Evolutionary conservation across 352 stramenopile genomes (phyloP), one percentile per base, ranked within the genome.

Genomic region (Phytophthora melonis): DNA sequence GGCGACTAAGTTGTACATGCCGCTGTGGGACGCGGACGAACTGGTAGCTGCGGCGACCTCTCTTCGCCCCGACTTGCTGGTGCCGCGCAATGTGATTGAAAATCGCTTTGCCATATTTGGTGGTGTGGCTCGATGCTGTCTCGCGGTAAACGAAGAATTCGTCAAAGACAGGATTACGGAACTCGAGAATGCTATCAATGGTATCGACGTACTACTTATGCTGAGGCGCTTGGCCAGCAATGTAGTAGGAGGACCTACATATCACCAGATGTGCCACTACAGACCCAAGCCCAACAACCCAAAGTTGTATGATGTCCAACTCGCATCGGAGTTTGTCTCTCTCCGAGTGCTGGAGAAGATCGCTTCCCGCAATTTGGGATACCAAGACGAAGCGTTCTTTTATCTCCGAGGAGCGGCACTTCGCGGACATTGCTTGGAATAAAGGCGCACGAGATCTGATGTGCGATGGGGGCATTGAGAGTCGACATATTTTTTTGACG

Each of bases 321-420:
- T 52, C 19, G 56, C 34, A 19, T 63, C 56, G 19, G 25, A 34
- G 5, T 63, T 63, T 52, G 34, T 53, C 14, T 50, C 56, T 25
- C 36, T 41, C 39, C 34, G 57, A 23, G 36, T 63, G 39, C 9
- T 63, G 39, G 39, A 63, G 57, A 53, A 54, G 39, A 63, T 63
- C 14, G 39, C 7, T 41, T 39, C 21, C 3, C 10, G 10, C 13
- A 34, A 34, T 34, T 34, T 34, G 3, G 30, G 7, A 34, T 34
- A 34, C 30, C 30, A 34, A 34, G 30, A 34, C 7, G 7, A 34
- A 34, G 30, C 7, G 30, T 34, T 34, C 7, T 34, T 34, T 34
- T 34, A 34, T 34, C 30, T 34, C 30, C 5, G 7, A 34, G 6
- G 30, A 6, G 30, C 30, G 30, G 30, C 30, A 34, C 30, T 34